Conservation (phyloP, 345 rosid species). For the Populus deltoides region DNA sequence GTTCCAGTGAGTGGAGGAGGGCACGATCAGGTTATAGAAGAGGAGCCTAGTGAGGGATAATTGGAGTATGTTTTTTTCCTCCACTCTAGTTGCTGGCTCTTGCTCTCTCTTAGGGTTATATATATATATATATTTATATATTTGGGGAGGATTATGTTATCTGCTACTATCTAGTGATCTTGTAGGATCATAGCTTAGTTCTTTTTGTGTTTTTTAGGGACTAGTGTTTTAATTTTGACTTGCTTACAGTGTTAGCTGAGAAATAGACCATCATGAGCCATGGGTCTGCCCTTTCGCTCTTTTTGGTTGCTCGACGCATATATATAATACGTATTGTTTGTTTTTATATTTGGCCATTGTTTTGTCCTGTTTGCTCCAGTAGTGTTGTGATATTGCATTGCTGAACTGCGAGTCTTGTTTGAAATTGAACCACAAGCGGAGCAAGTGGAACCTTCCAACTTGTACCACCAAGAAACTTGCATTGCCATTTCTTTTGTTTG, state of each 20-base stretch:
- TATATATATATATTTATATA: background rate
- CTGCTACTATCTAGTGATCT: background rate
- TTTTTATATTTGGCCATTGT: background rate
- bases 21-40: background rate
- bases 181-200: background rate
- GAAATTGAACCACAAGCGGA: background rate
- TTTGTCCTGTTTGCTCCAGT: background rate
- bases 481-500: background rate
- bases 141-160: background rate
- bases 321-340: background rate
- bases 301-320: background rate
- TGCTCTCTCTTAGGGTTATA: background rate
- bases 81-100: too few relatives aligned
- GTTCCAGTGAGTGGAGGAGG: slow-evolving; percentile 17
- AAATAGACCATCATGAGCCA: too few relatives aligned
- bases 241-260: background rate
- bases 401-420: background rate
- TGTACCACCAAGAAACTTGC: background rate
- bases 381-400: background rate
- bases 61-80: background rate
- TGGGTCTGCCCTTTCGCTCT: background rate
- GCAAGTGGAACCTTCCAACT: background rate
- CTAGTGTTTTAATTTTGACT: background rate
- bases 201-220: background rate
- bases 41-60: background rate